These are phyloP conservation scores for Helicocarpus griseus DNA, from an alignment of 2,329 filamentous ascomycete genomes.

Conservation along the genomic window DNA sequence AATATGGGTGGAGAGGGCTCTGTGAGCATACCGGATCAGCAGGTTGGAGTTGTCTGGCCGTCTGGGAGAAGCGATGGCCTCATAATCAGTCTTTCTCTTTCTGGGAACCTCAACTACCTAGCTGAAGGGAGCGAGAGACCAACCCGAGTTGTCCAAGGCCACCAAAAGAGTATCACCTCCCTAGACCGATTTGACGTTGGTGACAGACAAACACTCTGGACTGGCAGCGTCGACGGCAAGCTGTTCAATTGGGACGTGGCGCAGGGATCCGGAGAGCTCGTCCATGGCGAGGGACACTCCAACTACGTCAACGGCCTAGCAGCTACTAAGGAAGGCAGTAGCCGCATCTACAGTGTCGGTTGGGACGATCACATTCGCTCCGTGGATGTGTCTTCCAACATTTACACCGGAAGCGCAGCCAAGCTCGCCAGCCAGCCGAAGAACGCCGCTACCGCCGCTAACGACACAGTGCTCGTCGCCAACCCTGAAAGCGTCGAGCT, in stretches of 20 bases:
- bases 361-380: slow-evolving; percentile 90
- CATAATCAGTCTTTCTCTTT: slow-evolving; percentile 80
- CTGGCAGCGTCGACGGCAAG: slow-evolving; percentile 85
- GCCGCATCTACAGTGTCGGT: slow-evolving; percentile 71
- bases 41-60: slow-evolving; percentile 90
- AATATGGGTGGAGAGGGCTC: slow-evolving; percentile 64
- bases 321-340: slow-evolving; percentile 38
- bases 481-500: slow-evolving; percentile 51
- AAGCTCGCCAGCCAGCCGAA: slow-evolving; percentile 74
- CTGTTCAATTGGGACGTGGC: slow-evolving; percentile 74
- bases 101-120: slow-evolving; percentile 85
- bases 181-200: slow-evolving; percentile 48
- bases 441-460: slow-evolving; percentile 50
- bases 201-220: slow-evolving; percentile 58
- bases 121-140: slow-evolving; percentile 61
- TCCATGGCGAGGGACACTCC: slow-evolving; percentile 73
- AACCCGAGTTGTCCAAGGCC: slow-evolving; percentile 66
- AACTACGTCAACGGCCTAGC: slow-evolving; percentile 77
- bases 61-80: slow-evolving; percentile 71
- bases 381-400: slow-evolving; percentile 63
- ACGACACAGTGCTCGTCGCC: slow-evolving; percentile 47
- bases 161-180: slow-evolving; percentile 84
- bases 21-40: slow-evolving; percentile 69
- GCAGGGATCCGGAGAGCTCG: slow-evolving; percentile 56
- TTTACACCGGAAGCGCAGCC: slow-evolving; percentile 59